Evolutionary conservation across 768 basidiomycete species (phyloP), one percentile per base, ranked within the genome.

Genomic region (Serpula lacrymans): DNA sequence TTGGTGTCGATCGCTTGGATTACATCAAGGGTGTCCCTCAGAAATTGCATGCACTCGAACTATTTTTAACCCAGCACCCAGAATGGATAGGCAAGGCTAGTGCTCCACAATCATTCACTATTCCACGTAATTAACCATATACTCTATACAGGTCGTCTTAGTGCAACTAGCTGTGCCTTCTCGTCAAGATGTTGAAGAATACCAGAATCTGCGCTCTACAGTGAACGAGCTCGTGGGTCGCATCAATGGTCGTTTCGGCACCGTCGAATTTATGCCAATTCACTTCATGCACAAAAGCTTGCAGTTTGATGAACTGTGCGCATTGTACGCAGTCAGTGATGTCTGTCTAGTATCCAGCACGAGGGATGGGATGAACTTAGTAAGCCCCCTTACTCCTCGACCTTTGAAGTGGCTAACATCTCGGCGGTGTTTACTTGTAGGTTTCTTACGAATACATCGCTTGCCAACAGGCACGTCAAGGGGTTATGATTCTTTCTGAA

Each of bases 1-100:
- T 98, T 49, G 96, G 96, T 37, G 96, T 99, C 20, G 96, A 99
- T 62, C 84, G 96, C 32, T 75, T 99, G 39, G 96, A 99, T 61
- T 99, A 99, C 67, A 98, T 99, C 82, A 99, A 99, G 74, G 96
- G 96, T 55, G 92, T 99, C 24, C 96, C 96, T 2, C 96, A 99
- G 63, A 99, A 99, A 66, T 67, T 99, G 34, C 92, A 97, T 58
- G 94, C 90, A 0, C 78, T 99, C 43, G 96, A 99, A 58, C 78
- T 95, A 30, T 99, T 99, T 78, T 76, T 99, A 23, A 81, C 86
- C 14, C 94, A 97, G 51, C 95, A 99, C 60, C 96, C 96, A 4
- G 96, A 99, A 65, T 98, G 94, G 94, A 91, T 98, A 53, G 96
- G 96, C 53, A 99, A 95, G 75, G 88, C 82, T 35, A 25, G 68